phyloP scores from a whole-genome alignment of 1,284 basidiomycete species.

The Singerocomus inundabilis region DNA sequence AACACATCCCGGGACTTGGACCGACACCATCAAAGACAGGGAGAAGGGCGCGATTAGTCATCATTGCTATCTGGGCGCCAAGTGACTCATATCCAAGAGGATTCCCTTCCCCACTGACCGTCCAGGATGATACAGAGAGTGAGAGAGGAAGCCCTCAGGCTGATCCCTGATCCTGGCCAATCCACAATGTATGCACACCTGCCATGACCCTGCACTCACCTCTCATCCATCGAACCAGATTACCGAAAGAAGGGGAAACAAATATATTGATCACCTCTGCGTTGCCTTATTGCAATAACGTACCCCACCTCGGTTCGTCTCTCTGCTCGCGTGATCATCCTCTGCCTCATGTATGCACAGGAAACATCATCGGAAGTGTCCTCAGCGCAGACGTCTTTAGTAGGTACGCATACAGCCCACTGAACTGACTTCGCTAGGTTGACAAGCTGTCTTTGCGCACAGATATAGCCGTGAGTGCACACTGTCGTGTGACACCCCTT shows the following conservation, averaged over 20 bases:
- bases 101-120: too few species aligned
- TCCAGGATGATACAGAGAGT: slow-evolving; percentile 62
- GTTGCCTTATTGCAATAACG: slow-evolving; percentile 98
- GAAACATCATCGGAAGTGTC: slow-evolving; percentile 97
- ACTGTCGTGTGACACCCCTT: background rate
- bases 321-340: slow-evolving; percentile 7
- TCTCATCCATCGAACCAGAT: slow-evolving; percentile 42
- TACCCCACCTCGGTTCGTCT: slow-evolving; percentile 86
- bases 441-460: slow-evolving; percentile 2
- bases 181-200: slow-evolving; percentile 42
- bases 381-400: slow-evolving; percentile 97
- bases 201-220: slow-evolving; percentile 5
- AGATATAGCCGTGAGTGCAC: slow-evolving; percentile 66
- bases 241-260: slow-evolving; percentile 81
- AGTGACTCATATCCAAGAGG: too few species aligned
- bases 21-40: too few species aligned
- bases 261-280: slow-evolving; percentile 96
- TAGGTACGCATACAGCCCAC: slow-evolving; percentile 53
- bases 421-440: background rate
- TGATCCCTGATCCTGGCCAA: slow-evolving; percentile 49
- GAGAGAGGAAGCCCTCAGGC: slow-evolving; percentile 62
- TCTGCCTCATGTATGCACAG: slow-evolving; percentile 37
- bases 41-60: too few species aligned
- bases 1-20: too few species aligned
- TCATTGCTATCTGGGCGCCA: too few species aligned